Evolutionary conservation across 495 filamentous ascomycete genomes (phyloP), one percentile per base, ranked within the genome.

Genomic region (Penicillium samsonianum): DNA sequence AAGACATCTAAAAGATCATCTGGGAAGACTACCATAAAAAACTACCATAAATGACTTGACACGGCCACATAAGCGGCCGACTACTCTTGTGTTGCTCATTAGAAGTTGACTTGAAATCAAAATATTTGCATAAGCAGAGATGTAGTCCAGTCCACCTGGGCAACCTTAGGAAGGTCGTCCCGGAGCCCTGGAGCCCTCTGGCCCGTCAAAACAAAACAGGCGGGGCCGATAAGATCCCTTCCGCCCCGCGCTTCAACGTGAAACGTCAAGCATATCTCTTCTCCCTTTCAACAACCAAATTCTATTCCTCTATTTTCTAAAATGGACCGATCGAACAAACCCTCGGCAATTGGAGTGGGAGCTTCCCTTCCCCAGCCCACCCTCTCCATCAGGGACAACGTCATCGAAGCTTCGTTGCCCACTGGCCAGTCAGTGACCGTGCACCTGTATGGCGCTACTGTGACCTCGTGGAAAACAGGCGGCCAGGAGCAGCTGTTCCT

Each of bases 401-500:
- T 79, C 54, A 83, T 96, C 41, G 82, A 83, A 26, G 89, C 91
- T 55, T 81, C 80, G 49, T 77, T 98, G 58, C 88, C 94, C 11
- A 88, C 88, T 11, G 90, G 95, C 60, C 92, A 98, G 71, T 88
- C 83, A 45, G 84, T 96, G 61, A 84, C 89, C 48, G 80, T 99
- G 45, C 80, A 98, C 48, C 84, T 97, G 11, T 89, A 90, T 67
- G 95, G 95, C 54, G 95, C 95, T 0, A 98, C 95, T 10, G 87
- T 98, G 55, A 87, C 88, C 55, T 91, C 87, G 63, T 99, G 95
- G 95, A 96, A 93, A 79, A 82, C 83, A 31, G 73, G 78, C 37
- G 92, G 91, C 58, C 73, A 83, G 57, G 95, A 98, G 79, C 92
- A 90, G 71, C 79, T 99, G 41, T 99, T 92, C 78, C 58, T 98